Base-by-base conservation (phyloP, 1,284 basidiomycete species). In the Macrocystidia cucumis region DNA sequence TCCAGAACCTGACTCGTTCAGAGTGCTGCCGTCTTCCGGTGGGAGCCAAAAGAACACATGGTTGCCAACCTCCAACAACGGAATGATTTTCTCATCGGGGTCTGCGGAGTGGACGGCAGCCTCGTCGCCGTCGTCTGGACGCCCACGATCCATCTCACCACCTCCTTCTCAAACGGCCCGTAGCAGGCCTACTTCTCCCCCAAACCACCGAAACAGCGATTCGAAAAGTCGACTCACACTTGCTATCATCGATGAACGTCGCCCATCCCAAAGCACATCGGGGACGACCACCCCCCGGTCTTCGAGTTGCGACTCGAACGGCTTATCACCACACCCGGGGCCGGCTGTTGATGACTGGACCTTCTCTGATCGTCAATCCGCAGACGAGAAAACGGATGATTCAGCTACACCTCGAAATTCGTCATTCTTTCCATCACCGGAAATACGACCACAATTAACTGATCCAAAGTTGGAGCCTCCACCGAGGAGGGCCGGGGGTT, bases 171-270 rank as follows among this genome's bases (percentile, higher is more conserved):
- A 48, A 41, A 66, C 74, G 20, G 64, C 69, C 46, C 67, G 72
- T 49, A 70, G 72, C 1, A 60, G 65, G 22, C 70, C 74, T n/a
- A 47, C 62, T 3, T 50, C 54, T 12, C 52, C 62, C 17, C 29
- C n/a, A 13, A 47, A 57, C 24, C 50, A 63, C 21, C 69, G 73
- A 37, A 79, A 78, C 54, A 62, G 72, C 9, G 80, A 82, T 46
- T 77, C 77, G 9, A 84, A 80, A 51, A 63, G 84, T 26, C 76
- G 78, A 27, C 76, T 65, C 38, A 72, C 79, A 16, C 61, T 86
- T 14, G 56, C 78, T 26, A 68, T 72, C 11, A 75, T 86, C 41
- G 76, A 79, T 42, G 83, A 85, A 55, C 56, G 54, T 28, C 63
- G 55, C 28, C 44, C 57, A 35, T 57, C 53, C 20, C 54, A 50